Conservation (phyloP, 305 asterid species). For the Fraxinus paxiana region DNA sequence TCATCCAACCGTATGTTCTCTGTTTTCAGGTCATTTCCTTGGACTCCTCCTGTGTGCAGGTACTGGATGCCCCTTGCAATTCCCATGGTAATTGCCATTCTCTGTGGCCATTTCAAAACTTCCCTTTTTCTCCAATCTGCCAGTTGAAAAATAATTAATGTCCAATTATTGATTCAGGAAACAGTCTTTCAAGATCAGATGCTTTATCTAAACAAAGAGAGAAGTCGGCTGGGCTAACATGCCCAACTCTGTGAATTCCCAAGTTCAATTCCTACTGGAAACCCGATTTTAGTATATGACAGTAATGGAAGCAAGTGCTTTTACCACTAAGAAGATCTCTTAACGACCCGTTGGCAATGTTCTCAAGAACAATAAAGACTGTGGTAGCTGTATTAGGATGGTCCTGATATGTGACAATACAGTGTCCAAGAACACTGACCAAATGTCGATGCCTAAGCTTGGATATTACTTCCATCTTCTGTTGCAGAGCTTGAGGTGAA, state of each 20-base stretch:
- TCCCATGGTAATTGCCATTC: slow-evolving; percentile 72
- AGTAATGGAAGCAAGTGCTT: neutral
- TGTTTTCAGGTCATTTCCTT: slow-evolving; percentile 67
- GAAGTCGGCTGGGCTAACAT: neutral
- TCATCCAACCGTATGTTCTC: slow-evolving; percentile 74
- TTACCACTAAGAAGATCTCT: slow-evolving; percentile 74
- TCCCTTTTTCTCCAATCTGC: slow-evolving; percentile 88
- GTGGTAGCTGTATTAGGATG: slow-evolving; percentile 80
- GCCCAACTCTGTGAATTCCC: neutral
- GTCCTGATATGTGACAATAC: slow-evolving; percentile 74
- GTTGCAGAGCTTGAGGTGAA: slow-evolving; percentile 75
- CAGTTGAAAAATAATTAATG: neutral
- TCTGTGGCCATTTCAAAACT: slow-evolving; percentile 85
- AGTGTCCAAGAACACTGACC: slow-evolving; percentile 93
- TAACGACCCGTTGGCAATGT: slow-evolving; percentile 61
- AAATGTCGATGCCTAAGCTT: slow-evolving; percentile 87
- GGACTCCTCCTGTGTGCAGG: slow-evolving; percentile 70
- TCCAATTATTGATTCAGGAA: neutral
- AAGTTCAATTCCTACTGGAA: neutral
- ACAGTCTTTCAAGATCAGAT: neutral
- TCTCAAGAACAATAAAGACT: slow-evolving; percentile 75
- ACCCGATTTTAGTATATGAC: neutral
- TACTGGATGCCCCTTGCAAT: slow-evolving; percentile 84
- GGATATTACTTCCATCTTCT: slow-evolving; percentile 85
- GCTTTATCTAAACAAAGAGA: neutral